phyloP scores from a whole-genome alignment of 2,329 filamentous ascomycete genomes.

The Penicillium sp. region DNA sequence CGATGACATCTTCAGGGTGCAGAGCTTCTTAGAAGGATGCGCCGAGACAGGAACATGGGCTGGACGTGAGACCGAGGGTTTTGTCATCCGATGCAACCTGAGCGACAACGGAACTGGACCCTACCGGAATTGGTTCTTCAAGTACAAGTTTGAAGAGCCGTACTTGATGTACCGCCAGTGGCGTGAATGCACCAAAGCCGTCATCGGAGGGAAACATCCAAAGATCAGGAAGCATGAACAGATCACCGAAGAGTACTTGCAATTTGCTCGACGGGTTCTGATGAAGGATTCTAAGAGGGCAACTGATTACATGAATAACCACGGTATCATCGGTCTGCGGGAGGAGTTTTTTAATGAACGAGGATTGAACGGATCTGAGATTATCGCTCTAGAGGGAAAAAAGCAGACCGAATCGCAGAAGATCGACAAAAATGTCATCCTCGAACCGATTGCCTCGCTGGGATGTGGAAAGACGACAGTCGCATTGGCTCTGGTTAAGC shows the following conservation, averaged over 20 bases:
- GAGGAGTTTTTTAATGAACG: constrained; percentile 82
- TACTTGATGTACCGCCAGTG: constrained; percentile 99
- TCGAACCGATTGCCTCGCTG: constrained; percentile 90
- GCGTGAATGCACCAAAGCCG: constrained; percentile 90
- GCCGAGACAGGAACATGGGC: constrained; percentile 87
- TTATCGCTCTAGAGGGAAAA: constrained; percentile 66
- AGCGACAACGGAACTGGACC: constrained; percentile 48
- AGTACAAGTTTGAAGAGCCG: constrained; percentile 99
- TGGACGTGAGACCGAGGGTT: constrained; percentile 91
- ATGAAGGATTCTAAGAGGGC: constrained; percentile 64
- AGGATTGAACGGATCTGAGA: constrained; percentile 82
- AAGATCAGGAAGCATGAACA: constrained; percentile 80
- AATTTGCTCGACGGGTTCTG: constrained; percentile 74
- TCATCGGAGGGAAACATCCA: constrained; percentile 73
- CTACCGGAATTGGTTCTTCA: constrained; percentile 98
- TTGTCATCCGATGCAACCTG: constrained; percentile 87
- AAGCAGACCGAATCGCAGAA: constrained; percentile 48
- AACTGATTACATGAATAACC: constrained; percentile 76
- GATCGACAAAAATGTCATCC: constrained; percentile 66
- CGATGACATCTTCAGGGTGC: constrained; percentile 70
- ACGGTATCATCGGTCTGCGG: constrained; percentile 89
- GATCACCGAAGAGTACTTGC: constrained; percentile 88
- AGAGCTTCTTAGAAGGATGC: constrained; percentile 75
- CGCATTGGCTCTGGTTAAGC: constrained; percentile 71
- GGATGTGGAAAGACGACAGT: constrained; percentile 97